Percentiles rank a stretch among this genome's conserved stretches.
phyloP scores from a whole-genome alignment of 148 eudicot species.

The Silene latifolia region DNA sequence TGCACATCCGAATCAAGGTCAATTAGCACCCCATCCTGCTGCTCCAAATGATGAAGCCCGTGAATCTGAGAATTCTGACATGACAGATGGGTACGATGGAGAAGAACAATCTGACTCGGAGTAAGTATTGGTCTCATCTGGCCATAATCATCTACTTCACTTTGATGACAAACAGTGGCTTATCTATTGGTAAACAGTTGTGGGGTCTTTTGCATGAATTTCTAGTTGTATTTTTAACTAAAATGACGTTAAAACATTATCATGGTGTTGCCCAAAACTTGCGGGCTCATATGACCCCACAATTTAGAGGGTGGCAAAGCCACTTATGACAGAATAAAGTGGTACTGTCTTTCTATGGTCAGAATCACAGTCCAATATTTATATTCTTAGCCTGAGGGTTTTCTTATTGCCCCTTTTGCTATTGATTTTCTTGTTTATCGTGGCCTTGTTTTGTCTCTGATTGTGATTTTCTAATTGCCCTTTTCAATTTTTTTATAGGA shows the following conservation, averaged over 20 bases:
- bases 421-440: background rate
- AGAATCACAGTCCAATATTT: background rate
- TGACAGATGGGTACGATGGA: conserved; percentile 52
- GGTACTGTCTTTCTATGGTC: background rate
- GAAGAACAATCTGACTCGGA: conserved; percentile 79
- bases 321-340: background rate
- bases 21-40: conserved; percentile 38
- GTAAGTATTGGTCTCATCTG: conserved; percentile 44
- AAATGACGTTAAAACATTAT: no score
- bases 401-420: background rate
- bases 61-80: conserved; percentile 33
- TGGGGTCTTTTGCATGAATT: no score
- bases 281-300: no score
- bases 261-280: no score
- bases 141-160: background rate
- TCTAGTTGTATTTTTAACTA: no score
- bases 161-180: background rate
- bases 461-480: background rate
- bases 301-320: no score
- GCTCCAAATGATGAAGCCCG: conserved; percentile 44
- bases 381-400: background rate
- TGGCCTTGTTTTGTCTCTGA: background rate
- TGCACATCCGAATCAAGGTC: conserved; percentile 51
- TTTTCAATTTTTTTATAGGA: conserved; percentile 34
- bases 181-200: no score